A percentile compares a stretch with the other conserved stretches of the same genome.
Evolutionary conservation across 164 flowering plant genomes (phyloP).

Genomic region (Chimonanthus salicifolius): DNA sequence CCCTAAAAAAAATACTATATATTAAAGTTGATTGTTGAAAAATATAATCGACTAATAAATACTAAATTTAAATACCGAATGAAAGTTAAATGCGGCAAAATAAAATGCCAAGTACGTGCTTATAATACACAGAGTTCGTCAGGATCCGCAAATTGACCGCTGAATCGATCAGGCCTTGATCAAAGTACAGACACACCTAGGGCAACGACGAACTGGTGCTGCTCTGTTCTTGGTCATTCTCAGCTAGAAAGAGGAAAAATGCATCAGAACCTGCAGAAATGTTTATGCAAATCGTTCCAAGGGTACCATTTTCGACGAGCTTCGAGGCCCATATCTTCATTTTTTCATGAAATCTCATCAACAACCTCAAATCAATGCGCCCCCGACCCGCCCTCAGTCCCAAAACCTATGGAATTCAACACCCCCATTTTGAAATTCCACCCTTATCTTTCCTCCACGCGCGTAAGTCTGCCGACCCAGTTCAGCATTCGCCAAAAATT

Average conservation of each 20-base stretch:
- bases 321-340: conserved; percentile 24
- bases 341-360: conserved; percentile 10
- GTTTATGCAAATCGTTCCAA: conserved; percentile 24
- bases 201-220: too few relatives aligned
- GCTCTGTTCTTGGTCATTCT: not conserved
- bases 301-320: conserved; percentile 18
- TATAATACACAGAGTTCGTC: too few relatives aligned
- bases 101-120: too few relatives aligned
- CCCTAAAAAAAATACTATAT: too few relatives aligned
- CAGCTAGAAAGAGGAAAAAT: conserved; percentile 11
- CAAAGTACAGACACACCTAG: too few relatives aligned
- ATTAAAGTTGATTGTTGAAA: too few relatives aligned
- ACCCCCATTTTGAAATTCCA: conserved; percentile 15
- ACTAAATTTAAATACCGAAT: too few relatives aligned
- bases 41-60: too few relatives aligned
- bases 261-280: conserved; percentile 23
- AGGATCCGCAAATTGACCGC: too few relatives aligned
- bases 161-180: too few relatives aligned
- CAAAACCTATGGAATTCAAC: conserved; percentile 9
- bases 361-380: conserved; percentile 9
- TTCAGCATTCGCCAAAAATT: conserved; percentile 1
- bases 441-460: conserved; percentile 10
- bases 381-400: conserved; percentile 2
- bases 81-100: too few relatives aligned
- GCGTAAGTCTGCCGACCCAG: conserved; percentile 9